Evolutionary conservation across 2,329 filamentous ascomycete species (phyloP), one percentile per base, ranked within the genome.

Genomic region (Metarhizium sp.): DNA sequence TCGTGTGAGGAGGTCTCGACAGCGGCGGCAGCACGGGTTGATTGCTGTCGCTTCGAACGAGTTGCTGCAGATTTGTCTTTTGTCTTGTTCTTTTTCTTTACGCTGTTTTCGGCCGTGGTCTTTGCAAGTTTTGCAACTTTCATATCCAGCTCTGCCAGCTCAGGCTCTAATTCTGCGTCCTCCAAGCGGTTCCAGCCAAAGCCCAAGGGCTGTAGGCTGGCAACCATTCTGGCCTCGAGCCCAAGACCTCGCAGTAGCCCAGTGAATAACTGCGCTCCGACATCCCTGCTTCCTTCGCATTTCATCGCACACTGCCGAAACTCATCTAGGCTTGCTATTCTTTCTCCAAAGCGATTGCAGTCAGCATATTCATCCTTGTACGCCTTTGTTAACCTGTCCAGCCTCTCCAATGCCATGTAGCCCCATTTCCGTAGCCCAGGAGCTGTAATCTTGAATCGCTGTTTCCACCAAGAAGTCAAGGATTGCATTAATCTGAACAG

Each of bases 141-240:
- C 10, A 11, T 7, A 20, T 38, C 20, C 29, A 7, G 10, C 16
- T 38, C 11, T 38, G 29, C 32, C 10, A n/a, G 38, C 49, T 38
- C 32, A 45, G 14, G 11, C 36, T 51, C 49, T 48, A 69, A 65
- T 13, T 82, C 81, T 5, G 87, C 89, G 52, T 94, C 88, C 69
- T 99, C 94, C 11, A 79, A 72, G 68, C 92, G 95, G 58, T 84
- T 95, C 85, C 90, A 97, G 2, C 91, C 91, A 68, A 95, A 96
- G 0, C 94, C 94, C 25, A 90, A 73, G 1, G 91, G 87, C 66
- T 97, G 94, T 45, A 99, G 67, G 65, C 84, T 96, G 10, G 86
- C 85, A 2, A 97, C 84, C 76, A 97, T 80, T 34, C 92, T 81
- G 11, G 90, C 83, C 64, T 96, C 90, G 2, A 97, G 74, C 0